A percentile compares a stretch with the other conserved stretches of the same genome.
These are phyloP conservation scores for Castanea mollissima DNA, from an alignment of 306 rosid species.

Conservation along the genomic window DNA sequence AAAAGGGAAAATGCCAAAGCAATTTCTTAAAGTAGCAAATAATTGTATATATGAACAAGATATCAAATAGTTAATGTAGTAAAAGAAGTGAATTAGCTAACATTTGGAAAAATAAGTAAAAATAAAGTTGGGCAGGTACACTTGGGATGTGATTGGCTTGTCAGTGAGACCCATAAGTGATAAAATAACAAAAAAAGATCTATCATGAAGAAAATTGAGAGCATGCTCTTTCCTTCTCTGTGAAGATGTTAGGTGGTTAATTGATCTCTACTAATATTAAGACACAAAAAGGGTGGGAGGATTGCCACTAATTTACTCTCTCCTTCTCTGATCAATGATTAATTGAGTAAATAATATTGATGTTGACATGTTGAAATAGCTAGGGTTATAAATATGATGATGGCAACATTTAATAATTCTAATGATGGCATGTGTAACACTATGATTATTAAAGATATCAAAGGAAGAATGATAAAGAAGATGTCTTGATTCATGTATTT, in stretches of 20 bases:
- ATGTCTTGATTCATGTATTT: too few species aligned
- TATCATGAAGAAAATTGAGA: not conserved
- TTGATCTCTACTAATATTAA: not conserved
- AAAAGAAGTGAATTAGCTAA: too few species aligned
- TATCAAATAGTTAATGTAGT: too few species aligned
- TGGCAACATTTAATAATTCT: not conserved
- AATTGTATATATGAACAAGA: slow-evolving; percentile 14
- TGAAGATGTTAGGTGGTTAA: not conserved
- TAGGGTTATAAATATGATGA: not conserved
- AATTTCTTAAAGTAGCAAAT: slow-evolving; percentile 5
- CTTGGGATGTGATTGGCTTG: not conserved
- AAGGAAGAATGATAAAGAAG: not conserved
- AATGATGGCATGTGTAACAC: not conserved
- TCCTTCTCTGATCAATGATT: not conserved
- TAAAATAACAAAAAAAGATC: not conserved
- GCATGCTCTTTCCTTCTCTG: not conserved
- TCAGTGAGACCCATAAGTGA: not conserved
- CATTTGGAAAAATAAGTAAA: too few species aligned
- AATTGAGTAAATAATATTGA: not conserved
- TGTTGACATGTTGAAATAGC: not conserved
- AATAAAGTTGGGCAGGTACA: too few species aligned
- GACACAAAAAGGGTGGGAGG: not conserved
- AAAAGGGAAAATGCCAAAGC: slow-evolving; percentile 9
- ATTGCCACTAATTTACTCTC: too few species aligned
- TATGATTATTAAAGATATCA: not conserved